Conservation (phyloP, 1,284 basidiomycete genomes). For the Tylopilus orsonianus region DNA sequence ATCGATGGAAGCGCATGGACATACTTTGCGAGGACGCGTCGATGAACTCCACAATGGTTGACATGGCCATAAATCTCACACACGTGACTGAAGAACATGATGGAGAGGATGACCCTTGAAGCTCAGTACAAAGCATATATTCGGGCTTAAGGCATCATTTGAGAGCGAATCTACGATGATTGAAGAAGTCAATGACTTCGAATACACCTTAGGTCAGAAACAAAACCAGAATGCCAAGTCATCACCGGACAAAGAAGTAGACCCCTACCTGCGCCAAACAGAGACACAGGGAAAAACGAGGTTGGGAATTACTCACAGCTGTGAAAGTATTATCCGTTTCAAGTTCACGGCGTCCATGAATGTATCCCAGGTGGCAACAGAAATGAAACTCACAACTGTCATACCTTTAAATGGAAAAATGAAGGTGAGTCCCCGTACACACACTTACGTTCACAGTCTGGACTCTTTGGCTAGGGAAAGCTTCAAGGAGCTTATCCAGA, state of each 20-base stretch:
- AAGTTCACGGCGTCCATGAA: background rate
- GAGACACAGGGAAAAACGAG: too few relatives aligned
- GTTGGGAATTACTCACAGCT: too few relatives aligned
- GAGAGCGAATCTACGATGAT: background rate
- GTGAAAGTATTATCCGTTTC: too few relatives aligned
- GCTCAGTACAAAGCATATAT: constrained; percentile 11
- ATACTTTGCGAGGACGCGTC: constrained; percentile 6
- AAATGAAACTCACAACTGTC: constrained; percentile 17
- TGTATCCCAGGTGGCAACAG: too few relatives aligned
- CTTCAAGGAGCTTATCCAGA: constrained; percentile 5
- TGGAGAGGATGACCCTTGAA: constrained; percentile 9
- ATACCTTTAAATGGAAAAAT: background rate
- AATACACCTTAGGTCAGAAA: too few relatives aligned
- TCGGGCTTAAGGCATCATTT: constrained; percentile 6
- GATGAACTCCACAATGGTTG: background rate
- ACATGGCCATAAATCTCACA: constrained; percentile 11
- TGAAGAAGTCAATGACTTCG: too few relatives aligned
- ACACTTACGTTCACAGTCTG: constrained; percentile 13
- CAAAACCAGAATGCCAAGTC: too few relatives aligned
- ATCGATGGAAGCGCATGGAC: background rate
- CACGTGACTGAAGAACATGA: constrained; percentile 13
- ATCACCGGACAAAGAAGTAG: too few relatives aligned
- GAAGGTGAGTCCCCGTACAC: background rate
- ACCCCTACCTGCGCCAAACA: too few relatives aligned
- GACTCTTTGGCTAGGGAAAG: constrained; percentile 12